Evolutionary conservation across 1,284 basidiomycete species (phyloP), one percentile per base, ranked within the genome.

Genomic region (Cryptococcus sp.): DNA sequence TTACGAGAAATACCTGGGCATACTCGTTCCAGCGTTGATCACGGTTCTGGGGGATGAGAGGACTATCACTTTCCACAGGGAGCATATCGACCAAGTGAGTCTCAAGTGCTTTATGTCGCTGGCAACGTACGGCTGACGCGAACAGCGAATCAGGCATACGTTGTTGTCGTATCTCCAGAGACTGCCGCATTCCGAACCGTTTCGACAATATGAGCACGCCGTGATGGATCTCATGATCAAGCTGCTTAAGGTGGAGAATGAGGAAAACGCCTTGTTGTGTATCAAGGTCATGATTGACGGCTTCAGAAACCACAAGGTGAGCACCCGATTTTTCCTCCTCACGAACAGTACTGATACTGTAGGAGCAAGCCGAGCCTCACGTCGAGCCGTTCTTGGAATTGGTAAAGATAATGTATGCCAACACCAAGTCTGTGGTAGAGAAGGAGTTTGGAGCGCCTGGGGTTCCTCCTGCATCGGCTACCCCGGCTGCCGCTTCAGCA

Each of bases 281-380:
- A 89, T 94, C 79, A 98, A 98, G 74, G 86, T 86, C 51, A 81
- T 95, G 62, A 85, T 92, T 53, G 95, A 99, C 72, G 72, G 71
- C 9, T 68, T 74, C 51, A 48, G 72, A 36, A 69, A 64, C 36
- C 67, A 69, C 61, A 78, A 49, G 69, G 62, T 58, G 31, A 73
- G 57, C n/a, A n/a, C n/a, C n/a, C n/a, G n/a, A n/a, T n/a, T n/a
- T n/a, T n/a, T n/a, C n/a, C n/a, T n/a, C n/a, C n/a, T n/a, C n/a
- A n/a, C n/a, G n/a, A n/a, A n/a, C n/a, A n/a, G n/a, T 7, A n/a
- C 4, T n/a, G 21, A 42, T 39, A 5, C 33, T 14, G 3, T 25
- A 85, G 66, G 75, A 80, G n/a, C 76, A 87, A 48, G 82, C 84
- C 10, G 90, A 92, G 60, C 83, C 87, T 5, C 80, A 84, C 49